phyloP scores from a whole-genome alignment of 2,329 filamentous ascomycete species.

The Penicillium polonicum region DNA sequence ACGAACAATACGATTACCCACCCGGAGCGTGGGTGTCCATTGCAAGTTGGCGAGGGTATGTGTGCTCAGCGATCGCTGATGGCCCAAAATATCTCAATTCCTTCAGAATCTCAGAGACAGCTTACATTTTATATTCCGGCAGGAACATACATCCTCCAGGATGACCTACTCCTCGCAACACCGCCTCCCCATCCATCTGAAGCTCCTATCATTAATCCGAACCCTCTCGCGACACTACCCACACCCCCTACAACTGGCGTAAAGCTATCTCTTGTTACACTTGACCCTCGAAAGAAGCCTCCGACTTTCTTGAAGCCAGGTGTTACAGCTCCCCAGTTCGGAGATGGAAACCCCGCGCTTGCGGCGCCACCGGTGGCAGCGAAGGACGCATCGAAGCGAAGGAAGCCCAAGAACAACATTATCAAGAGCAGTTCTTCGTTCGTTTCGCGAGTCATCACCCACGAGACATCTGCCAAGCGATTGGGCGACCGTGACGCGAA shows the following conservation, averaged over 20 bases:
- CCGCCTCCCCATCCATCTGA: constrained; percentile 95
- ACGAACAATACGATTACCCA: constrained; percentile 86
- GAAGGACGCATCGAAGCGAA: constrained; percentile 68
- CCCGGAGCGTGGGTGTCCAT: constrained; percentile 80
- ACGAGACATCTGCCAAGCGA: constrained; percentile 76
- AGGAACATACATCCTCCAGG: constrained; percentile 88
- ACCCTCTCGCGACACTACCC: constrained; percentile 82
- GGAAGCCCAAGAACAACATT: constrained; percentile 97
- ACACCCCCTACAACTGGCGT: constrained; percentile 82
- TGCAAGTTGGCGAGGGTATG: constrained; percentile 88
- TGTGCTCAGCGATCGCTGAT: neutral
- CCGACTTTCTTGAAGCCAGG: constrained; percentile 42
- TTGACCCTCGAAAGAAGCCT: constrained; percentile 60
- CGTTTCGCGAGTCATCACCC: constrained; percentile 91
- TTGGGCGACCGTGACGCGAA: constrained; percentile 74
- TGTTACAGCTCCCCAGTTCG: constrained; percentile 66
- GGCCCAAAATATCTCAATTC: too few relatives aligned
- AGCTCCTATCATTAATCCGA: constrained; percentile 79
- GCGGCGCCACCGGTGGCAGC: constrained; percentile 54
- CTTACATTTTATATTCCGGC: constrained; percentile 25
- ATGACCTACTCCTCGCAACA: constrained; percentile 88
- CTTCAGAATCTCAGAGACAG: neutral
- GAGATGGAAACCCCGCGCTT: constrained; percentile 78
- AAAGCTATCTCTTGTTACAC: constrained; percentile 73
- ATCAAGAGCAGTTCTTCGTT: constrained; percentile 98